Base-by-base conservation (phyloP, 345 rosid species). In the Gossypium herbaceum region DNA sequence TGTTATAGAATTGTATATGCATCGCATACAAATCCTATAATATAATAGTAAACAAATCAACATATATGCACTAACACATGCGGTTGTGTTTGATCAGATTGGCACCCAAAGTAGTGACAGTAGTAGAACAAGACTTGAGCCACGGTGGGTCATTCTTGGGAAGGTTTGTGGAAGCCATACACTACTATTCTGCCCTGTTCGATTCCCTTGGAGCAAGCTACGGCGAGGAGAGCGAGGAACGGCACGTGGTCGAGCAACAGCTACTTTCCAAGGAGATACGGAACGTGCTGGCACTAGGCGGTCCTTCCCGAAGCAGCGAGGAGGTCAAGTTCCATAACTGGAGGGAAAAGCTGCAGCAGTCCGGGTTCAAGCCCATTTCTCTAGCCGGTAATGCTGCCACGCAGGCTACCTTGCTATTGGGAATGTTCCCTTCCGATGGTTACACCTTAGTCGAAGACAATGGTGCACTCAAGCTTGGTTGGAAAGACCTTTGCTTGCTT, bases 401-500 rank as follows among this genome's bases (percentile, higher is more conserved):
- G 0, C 99, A 95, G 77, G 99, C 99, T 3, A 93, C 97, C 0
- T 81, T 95, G 29, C 86, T 95, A 0, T 83, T 95, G 4, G 98
- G 98, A 9, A 95, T 95, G 98, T 95, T 95, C 81, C 94, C 99
- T 0, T 95, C 89, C 1, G 94, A 95, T 59, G 99, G 99, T 9
- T 95, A 95, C 76, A 95, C 99, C 3, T 85, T 95, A 82, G 97
- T 93, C 10, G 99, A 95, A 81, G 97, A 95, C 80, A 90, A 82
- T 56, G 99, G 99, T 11, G 81, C 99, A 1, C 88, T 95, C 50
- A 95, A 93, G 81, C 94, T 95, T 45, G 99, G 99, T 15, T 95
- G 99, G 99, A 95, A 95, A 77, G 99, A 95, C 76, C 98, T 95
- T 27, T 95, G 98, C 65, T 87, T 95, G 84, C 94, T 95, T 9